Percentiles rank a stretch among this genome's conserved stretches.
Conservation (phyloP, 805 yeast species). For the Cephaloascus albidus region DNA sequence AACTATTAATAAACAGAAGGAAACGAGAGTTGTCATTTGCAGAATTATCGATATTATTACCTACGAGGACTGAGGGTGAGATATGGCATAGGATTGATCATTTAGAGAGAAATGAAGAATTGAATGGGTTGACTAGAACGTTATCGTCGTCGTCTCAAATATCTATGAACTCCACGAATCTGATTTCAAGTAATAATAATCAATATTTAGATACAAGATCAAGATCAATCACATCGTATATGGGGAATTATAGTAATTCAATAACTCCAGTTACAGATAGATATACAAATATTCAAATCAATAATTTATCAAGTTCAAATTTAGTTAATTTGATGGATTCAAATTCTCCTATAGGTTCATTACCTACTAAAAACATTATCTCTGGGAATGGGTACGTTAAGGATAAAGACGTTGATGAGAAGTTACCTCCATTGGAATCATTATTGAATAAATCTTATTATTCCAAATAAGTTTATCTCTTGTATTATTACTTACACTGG, state of each 20-base stretch:
- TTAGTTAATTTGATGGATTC: background rate
- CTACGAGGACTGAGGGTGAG: slow-evolving; percentile 66
- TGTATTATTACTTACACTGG: too few relatives aligned
- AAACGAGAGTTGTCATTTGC: slow-evolving; percentile 55
- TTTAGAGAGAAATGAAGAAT: slow-evolving; percentile 14
- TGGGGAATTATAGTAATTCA: background rate
- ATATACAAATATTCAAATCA: too few relatives aligned
- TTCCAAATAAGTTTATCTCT: background rate
- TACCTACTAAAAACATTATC: background rate
- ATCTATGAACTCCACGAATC: background rate
- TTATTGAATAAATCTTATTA: too few relatives aligned
- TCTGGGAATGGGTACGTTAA: background rate
- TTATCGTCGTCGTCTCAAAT: background rate
- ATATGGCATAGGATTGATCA: slow-evolving; percentile 53
- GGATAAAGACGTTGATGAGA: background rate
- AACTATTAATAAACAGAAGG: slow-evolving; percentile 43
- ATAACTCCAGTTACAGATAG: background rate
- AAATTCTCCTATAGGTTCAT: background rate
- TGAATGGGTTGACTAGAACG: background rate
- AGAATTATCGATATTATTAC: slow-evolving; percentile 65
- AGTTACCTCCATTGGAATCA: background rate
- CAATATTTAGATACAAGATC: background rate
- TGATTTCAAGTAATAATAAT: background rate
- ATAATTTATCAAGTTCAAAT: background rate
- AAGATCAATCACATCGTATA: background rate